Base-by-base conservation (phyloP, 441 rosid genomes). In the Populus hybrid region DNA sequence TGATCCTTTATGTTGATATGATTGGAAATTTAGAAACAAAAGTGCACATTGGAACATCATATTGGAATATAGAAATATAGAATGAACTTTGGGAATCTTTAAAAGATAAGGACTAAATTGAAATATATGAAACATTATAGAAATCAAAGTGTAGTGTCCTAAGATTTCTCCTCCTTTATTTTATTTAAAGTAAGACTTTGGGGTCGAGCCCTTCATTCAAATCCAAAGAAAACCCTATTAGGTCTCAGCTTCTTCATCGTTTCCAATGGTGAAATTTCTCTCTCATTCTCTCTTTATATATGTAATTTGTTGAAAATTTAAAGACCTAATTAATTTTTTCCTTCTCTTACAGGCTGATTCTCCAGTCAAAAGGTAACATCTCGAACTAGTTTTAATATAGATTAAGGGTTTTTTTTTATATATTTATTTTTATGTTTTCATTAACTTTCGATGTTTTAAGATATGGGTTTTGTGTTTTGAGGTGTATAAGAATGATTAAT, bases 321-420 rank as follows among this genome's bases (percentile, higher is more conserved):
- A 66, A 66, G 9, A 30, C 20, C 69, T 66, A 66, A 66, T 6
- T 21, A 32, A 28, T 16, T 9, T 11, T 9, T n/a, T 40, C 23
- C 68, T 20, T 34, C 72, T 77, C 65, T 67, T 77, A 79, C 90
- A 92, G 96, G 90, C 84, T 75, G 94, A 89, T 86, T 89, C 93
- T 83, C 97, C 95, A 71, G 81, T 72, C 36, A 84, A 65, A 87
- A 92, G 90, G 98, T 91, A 82, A 81, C 79, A 76, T 59, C 80
- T 78, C 2, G 57, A 61, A 21, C 50, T 40, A 2, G 69, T 66
- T 23, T 66, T 28, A 23, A 5, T 23, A 1, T 16, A 66, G 6
- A 10, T 26, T 66, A 23, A 66, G 6, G 18, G 18, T n/a, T n/a
- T 4, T 66, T 24, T 24, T 66, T 26, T 66, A 16, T 65, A 8